Percentiles rank a stretch among this genome's conserved stretches.
phyloP scores from a whole-genome alignment of 768 basidiomycete species.

The Tulasnella sp. region DNA sequence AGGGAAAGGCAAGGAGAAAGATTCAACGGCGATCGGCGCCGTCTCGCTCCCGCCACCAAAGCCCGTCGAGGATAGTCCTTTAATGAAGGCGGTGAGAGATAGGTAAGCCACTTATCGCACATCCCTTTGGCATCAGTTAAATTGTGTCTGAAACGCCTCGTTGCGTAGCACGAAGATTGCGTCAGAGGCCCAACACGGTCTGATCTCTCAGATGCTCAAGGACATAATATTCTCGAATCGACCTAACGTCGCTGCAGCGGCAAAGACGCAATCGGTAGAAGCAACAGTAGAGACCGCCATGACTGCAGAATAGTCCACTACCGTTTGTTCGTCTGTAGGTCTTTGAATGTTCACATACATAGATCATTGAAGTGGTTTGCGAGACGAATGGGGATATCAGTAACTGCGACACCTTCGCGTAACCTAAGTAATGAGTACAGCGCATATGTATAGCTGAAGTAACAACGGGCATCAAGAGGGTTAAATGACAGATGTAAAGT shows the following conservation, averaged over 20 bases:
- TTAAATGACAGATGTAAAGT: not conserved
- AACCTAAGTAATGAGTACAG: not conserved
- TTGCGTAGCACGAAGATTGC: conserved; percentile 68
- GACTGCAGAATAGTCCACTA: not conserved
- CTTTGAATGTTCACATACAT: not conserved
- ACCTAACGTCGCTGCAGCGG: not conserved
- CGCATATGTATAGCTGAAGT: not conserved
- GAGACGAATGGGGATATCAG: not conserved
- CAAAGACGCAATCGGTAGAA: not conserved
- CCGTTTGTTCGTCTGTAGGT: not conserved
- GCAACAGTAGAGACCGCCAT: not conserved
- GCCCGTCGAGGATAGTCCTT: conserved; percentile 80
- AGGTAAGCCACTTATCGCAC: conserved; percentile 38
- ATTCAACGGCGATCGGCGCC: not conserved
- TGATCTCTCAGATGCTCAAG: conserved; percentile 88
- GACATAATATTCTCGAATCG: conserved; percentile 58
- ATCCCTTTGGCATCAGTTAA: not conserved
- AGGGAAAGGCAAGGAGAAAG: conserved; percentile 24
- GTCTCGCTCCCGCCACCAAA: conserved; percentile 28
- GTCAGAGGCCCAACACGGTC: conserved; percentile 83
- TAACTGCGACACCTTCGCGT: not conserved
- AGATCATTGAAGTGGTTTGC: not conserved
- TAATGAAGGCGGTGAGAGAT: conserved; percentile 85
- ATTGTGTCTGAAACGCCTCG: not conserved
- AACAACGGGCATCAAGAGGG: not conserved